Evolutionary conservation across 805 yeast species (phyloP).

Genomic region (Cyberlindnera amylophila): DNA sequence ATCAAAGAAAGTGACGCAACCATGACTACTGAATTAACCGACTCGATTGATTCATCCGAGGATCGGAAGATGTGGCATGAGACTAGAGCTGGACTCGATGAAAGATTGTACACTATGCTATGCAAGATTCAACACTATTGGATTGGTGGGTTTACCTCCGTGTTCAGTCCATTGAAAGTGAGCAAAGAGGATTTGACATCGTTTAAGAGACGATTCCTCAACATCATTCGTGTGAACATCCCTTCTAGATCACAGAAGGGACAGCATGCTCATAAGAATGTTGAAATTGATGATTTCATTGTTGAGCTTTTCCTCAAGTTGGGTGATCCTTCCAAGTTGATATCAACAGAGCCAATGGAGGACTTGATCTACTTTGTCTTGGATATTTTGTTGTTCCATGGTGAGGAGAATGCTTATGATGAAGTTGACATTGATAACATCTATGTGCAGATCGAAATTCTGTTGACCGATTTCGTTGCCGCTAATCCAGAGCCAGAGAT

Average conservation of each 20-base stretch:
- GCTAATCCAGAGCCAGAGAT: constrained; percentile 10
- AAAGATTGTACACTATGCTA: constrained; percentile 49
- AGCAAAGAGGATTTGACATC: constrained; percentile 25
- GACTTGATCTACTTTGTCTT: constrained; percentile 61
- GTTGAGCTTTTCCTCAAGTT: constrained; percentile 48
- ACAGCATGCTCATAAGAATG: constrained; percentile 19
- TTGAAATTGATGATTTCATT: constrained; percentile 42
- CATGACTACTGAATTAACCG: constrained; percentile 51
- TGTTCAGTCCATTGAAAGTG: constrained; percentile 42
- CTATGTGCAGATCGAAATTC: constrained; percentile 46
- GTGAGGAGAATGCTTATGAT: constrained; percentile 61
- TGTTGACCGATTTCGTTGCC: constrained; percentile 35
- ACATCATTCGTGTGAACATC: constrained; percentile 40
- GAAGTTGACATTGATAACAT: constrained; percentile 59
- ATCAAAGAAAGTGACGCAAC: constrained; percentile 59
- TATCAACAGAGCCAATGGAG: constrained; percentile 43
- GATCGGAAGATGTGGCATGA: constrained; percentile 80
- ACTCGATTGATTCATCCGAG: constrained; percentile 48
- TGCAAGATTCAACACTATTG: constrained; percentile 56
- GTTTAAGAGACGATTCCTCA: constrained; percentile 37
- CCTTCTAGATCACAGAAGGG: constrained; percentile 47
- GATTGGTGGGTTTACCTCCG: constrained; percentile 73
- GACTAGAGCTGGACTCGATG: constrained; percentile 58
- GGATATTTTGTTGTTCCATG: constrained; percentile 58
- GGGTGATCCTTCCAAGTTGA: constrained; percentile 33